Conservation (phyloP, 2,329 filamentous ascomycete genomes). For the Fusarium globosum region DNA sequence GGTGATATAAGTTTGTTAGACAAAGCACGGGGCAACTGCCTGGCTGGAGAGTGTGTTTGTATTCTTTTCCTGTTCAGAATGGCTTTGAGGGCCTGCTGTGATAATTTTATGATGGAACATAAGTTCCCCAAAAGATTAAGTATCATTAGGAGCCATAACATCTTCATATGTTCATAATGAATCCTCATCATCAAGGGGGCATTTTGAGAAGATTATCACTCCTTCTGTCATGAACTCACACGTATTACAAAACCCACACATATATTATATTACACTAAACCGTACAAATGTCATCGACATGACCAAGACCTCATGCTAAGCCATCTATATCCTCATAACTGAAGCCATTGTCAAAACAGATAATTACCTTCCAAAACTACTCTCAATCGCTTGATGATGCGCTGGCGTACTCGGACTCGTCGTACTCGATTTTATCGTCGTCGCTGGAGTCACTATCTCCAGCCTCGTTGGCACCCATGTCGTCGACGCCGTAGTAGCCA, state of each 20-base stretch:
- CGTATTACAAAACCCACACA: background rate
- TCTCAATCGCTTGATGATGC: background rate
- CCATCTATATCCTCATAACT: background rate
- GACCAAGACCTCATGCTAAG: background rate
- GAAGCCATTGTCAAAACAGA: background rate
- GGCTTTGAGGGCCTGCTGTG: background rate
- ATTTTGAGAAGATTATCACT: background rate
- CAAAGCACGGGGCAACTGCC: background rate
- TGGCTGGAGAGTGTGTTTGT: background rate
- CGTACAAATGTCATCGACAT: background rate
- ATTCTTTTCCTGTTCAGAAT: background rate
- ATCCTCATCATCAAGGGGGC: background rate
- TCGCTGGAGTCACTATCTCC: conserved; percentile 32
- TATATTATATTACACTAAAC: background rate
- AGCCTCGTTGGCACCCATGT: conserved; percentile 44
- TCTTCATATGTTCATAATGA: background rate
- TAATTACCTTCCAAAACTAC: background rate
- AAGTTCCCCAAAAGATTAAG: background rate
- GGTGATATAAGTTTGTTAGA: background rate
- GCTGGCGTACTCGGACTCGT: conserved; percentile 41
- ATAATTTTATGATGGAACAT: background rate
- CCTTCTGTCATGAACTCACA: background rate
- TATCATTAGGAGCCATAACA: background rate
- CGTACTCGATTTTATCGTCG: conserved; percentile 41
- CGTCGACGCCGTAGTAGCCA: conserved; percentile 40